These are phyloP conservation scores for Hypoxylon perforatum DNA, from an alignment of 495 filamentous ascomycete species.

Conservation along the genomic window DNA sequence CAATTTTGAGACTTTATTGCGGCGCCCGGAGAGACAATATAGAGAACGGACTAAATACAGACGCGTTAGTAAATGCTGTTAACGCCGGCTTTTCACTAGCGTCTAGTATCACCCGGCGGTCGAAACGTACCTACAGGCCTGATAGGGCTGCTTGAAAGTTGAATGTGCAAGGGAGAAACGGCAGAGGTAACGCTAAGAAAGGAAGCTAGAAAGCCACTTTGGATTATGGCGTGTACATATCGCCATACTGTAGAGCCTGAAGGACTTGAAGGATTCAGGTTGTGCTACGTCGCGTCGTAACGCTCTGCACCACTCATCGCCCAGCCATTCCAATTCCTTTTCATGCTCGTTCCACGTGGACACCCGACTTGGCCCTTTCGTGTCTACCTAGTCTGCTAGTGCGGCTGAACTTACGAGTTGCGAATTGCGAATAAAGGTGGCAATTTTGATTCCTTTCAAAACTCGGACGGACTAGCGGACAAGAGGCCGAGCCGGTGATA, in stretches of 20 bases:
- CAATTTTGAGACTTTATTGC: too few species aligned
- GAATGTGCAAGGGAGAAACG: slow-evolving; percentile 7
- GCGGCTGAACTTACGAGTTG: slow-evolving; percentile 29
- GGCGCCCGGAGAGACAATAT: too few species aligned
- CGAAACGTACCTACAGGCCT: neutral
- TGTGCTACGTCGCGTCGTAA: slow-evolving; percentile 32
- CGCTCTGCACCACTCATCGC: slow-evolving; percentile 18
- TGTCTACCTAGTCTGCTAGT: too few species aligned
- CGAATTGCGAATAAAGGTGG: slow-evolving; percentile 15
- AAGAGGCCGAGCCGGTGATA: slow-evolving; percentile 19
- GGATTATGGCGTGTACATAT: slow-evolving; percentile 20
- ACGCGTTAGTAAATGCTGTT: too few species aligned
- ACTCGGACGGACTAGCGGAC: neutral
- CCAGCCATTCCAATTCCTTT: slow-evolving; percentile 19
- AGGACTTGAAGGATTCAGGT: slow-evolving; percentile 34
- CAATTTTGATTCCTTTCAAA: slow-evolving; percentile 17
- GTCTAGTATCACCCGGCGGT: too few species aligned
- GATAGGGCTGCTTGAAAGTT: neutral
- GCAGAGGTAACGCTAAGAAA: slow-evolving; percentile 6
- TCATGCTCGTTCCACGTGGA: slow-evolving; percentile 32
- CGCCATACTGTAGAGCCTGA: neutral
- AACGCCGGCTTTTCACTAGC: too few species aligned
- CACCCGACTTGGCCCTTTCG: slow-evolving; percentile 17
- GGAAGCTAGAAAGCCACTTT: slow-evolving; percentile 10
- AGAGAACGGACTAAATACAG: too few species aligned